A percentile compares a stretch with the other conserved stretches of the same genome.
phyloP scores from a whole-genome alignment of 768 basidiomycete species.

The Amanita molliuscula region DNA sequence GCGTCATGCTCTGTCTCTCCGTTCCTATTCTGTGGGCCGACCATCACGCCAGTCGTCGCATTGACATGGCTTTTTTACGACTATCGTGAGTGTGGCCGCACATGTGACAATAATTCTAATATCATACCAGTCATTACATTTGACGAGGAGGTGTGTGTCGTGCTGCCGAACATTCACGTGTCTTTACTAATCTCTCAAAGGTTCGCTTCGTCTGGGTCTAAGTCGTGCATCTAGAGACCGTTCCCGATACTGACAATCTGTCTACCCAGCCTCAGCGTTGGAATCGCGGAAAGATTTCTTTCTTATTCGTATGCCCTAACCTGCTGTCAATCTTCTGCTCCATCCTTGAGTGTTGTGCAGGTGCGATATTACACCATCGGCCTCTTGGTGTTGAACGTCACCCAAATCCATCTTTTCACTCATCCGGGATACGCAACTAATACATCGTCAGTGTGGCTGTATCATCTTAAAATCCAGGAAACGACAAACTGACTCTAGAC shows the following conservation, averaged over 20 bases:
- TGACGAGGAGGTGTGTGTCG: not conserved
- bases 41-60: not conserved
- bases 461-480: not conserved
- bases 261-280: not conserved
- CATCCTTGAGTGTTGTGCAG: not conserved
- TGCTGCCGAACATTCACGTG: not conserved
- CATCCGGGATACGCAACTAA: constrained; percentile 25
- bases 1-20: not conserved
- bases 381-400: not conserved
- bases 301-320: not conserved
- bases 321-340: too few relatives aligned
- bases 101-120: not conserved
- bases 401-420: constrained; percentile 7
- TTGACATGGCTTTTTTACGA: constrained; percentile 1
- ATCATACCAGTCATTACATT: not conserved
- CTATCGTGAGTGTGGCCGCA: not conserved
- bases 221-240: not conserved
- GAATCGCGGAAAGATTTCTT: not conserved
- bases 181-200: not conserved
- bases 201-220: not conserved
- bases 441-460: constrained; percentile 16
- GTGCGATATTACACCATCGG: not conserved
- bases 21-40: not conserved
- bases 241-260: not conserved
- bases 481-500: not conserved